Percentiles rank a stretch among this genome's conserved stretches.
phyloP scores from a whole-genome alignment of 305 asterid genomes.

The Fraxinus xanthoxyloides region DNA sequence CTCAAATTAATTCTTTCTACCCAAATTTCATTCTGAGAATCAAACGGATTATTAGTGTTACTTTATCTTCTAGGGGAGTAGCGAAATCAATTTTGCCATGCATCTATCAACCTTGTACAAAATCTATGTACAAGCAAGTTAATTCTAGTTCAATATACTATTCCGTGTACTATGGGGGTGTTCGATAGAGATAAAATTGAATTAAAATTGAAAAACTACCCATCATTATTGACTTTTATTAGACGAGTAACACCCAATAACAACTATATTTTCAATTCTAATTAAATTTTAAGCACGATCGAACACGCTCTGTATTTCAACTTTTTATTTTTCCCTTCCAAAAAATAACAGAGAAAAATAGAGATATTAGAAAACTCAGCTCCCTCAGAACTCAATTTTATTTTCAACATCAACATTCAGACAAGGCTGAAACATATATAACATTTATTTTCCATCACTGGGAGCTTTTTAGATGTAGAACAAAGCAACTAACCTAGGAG shows the following conservation, averaged over 20 bases:
- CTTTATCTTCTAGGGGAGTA: conserved; percentile 8
- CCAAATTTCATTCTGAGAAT: too few species aligned
- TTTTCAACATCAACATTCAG: conserved; percentile 32
- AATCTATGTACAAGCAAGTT: too few species aligned
- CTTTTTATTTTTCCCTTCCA: conserved; percentile 2
- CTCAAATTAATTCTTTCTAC: too few species aligned
- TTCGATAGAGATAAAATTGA: too few species aligned
- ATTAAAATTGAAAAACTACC: too few species aligned
- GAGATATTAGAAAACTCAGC: neutral
- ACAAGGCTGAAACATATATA: conserved; percentile 41
- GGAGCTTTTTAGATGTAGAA: conserved; percentile 1
- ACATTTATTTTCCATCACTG: conserved; percentile 18
- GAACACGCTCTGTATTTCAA: too few species aligned
- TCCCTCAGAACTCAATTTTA: conserved; percentile 28
- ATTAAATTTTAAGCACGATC: too few species aligned
- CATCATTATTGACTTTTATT: too few species aligned
- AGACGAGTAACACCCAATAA: too few species aligned
- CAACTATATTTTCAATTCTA: too few species aligned
- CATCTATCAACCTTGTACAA: too few species aligned
- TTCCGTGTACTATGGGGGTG: conserved; percentile 48
- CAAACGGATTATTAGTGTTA: too few species aligned
- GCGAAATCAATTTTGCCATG: neutral
- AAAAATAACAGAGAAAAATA: neutral
- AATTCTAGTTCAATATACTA: conserved; percentile 9
- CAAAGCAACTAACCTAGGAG: neutral